These are phyloP conservation scores for Cucurbita maxima DNA, from an alignment of 306 rosid species.

Conservation along the genomic window DNA sequence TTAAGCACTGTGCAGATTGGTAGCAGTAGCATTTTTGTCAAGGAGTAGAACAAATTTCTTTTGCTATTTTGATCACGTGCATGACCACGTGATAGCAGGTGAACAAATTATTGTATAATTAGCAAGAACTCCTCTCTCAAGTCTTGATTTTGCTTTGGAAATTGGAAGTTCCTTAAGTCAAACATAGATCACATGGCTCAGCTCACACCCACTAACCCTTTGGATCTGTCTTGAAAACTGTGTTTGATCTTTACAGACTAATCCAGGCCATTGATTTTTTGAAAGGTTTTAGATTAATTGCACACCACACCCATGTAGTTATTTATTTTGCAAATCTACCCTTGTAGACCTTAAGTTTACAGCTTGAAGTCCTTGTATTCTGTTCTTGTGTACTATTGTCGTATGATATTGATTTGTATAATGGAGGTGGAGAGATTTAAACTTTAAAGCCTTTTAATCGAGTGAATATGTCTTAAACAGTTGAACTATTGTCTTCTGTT, in stretches of 20 bases:
- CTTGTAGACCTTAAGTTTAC: not conserved
- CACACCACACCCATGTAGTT: not conserved
- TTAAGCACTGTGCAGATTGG: not conserved
- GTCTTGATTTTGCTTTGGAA: slow-evolving; percentile 53
- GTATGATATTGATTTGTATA: too few species aligned
- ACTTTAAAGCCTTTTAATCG: too few species aligned
- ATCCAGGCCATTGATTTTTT: not conserved
- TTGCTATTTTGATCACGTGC: slow-evolving; percentile 42
- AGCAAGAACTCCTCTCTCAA: slow-evolving; percentile 9
- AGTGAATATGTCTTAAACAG: not conserved
- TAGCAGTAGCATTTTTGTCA: slow-evolving; percentile 7
- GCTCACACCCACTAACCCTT: slow-evolving; percentile 18
- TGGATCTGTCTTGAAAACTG: slow-evolving; percentile 16
- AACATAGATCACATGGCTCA: slow-evolving; percentile 54
- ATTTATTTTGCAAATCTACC: not conserved
- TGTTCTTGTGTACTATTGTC: not conserved
- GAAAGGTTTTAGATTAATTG: not conserved
- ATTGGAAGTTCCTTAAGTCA: slow-evolving; percentile 47
- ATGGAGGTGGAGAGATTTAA: not conserved
- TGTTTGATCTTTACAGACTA: not conserved
- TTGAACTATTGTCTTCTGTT: not conserved
- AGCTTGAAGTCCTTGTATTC: too few species aligned
- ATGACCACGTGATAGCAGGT: slow-evolving; percentile 37
- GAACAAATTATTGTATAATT: not conserved
- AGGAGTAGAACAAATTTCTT: slow-evolving; percentile 28